phyloP scores from a whole-genome alignment of 257 asterid species.

The Haberlea rhodopensis region DNA sequence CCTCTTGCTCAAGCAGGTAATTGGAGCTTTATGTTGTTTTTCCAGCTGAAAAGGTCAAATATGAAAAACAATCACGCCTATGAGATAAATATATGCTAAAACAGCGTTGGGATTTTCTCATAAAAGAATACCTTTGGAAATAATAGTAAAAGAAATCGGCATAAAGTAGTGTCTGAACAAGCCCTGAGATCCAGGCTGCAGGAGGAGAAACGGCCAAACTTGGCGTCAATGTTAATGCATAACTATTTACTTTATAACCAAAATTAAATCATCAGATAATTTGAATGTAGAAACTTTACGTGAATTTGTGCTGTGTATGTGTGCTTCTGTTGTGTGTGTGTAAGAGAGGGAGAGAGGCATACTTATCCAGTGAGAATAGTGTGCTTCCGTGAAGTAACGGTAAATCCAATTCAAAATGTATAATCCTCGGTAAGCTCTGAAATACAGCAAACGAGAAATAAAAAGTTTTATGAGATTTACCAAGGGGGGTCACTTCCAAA shows the following conservation, averaged over 20 bases:
- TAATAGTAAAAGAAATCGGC: slow-evolving; percentile 90
- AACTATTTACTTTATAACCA: neutral
- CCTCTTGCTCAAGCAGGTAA: slow-evolving; percentile 55
- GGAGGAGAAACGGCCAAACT: slow-evolving; percentile 11
- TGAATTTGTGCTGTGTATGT: neutral
- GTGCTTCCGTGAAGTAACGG: slow-evolving; percentile 88
- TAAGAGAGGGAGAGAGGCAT: slow-evolving; percentile 30
- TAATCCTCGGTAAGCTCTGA: slow-evolving; percentile 77
- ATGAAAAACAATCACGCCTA: neutral
- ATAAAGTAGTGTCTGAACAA: slow-evolving; percentile 71
- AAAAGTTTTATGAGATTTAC: too few relatives aligned
- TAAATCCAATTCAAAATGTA: slow-evolving; percentile 87
- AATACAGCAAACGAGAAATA: slow-evolving; percentile 18
- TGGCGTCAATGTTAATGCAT: neutral
- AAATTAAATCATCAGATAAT: neutral
- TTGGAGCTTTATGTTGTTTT: slow-evolving; percentile 66
- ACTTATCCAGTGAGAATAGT: slow-evolving; percentile 82
- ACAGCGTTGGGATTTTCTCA: neutral
- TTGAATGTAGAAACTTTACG: neutral
- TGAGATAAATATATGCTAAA: neutral
- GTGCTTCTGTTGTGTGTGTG: neutral
- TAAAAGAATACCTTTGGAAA: slow-evolving; percentile 62
- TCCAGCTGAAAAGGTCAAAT: slow-evolving; percentile 59
- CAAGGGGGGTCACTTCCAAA: too few relatives aligned
- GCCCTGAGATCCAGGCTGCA: slow-evolving; percentile 84